Percentiles rank a stretch among this genome's conserved stretches.
phyloP scores from a whole-genome alignment of 495 filamentous ascomycete genomes.

The Neurospora tetraspora region DNA sequence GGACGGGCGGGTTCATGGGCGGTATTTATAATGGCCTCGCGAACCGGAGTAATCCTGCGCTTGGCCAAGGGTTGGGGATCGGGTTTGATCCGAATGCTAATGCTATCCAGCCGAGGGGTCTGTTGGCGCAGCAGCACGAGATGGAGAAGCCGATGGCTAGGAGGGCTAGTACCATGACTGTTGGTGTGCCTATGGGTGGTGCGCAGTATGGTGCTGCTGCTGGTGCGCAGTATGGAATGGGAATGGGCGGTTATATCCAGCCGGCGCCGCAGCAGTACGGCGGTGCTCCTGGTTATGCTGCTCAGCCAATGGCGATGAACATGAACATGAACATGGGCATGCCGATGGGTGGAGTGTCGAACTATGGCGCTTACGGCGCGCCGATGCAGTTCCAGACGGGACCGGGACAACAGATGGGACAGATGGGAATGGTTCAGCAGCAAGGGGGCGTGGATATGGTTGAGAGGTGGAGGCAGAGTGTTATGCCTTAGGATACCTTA shows the following conservation, averaged over 20 bases:
- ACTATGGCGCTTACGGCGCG: constrained; percentile 18
- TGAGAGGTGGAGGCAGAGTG: constrained; percentile 82
- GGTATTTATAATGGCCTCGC: constrained; percentile 14
- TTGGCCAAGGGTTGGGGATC: neutral
- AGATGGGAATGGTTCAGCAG: constrained; percentile 11
- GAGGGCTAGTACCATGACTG: neutral
- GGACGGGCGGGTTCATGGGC: constrained; percentile 37
- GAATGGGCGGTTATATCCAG: neutral
- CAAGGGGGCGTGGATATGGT: constrained; percentile 62
- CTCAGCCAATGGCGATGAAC: neutral
- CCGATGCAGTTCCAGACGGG: constrained; percentile 13
- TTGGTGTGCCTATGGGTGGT: neutral
- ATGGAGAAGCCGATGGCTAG: neutral
- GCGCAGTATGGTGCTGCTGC: neutral
- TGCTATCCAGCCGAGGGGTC: neutral
- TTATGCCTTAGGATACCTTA: constrained; percentile 40
- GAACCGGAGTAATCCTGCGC: neutral
- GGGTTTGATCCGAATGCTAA: neutral
- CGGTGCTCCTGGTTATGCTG: neutral
- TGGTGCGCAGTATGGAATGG: neutral
- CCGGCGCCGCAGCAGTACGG: neutral
- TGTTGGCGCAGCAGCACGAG: neutral
- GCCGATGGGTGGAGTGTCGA: neutral
- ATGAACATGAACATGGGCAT: neutral
- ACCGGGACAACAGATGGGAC: neutral